These are phyloP conservation scores for Solanum lycopersicoides DNA, from an alignment of 257 asterid species.

Conservation along the genomic window DNA sequence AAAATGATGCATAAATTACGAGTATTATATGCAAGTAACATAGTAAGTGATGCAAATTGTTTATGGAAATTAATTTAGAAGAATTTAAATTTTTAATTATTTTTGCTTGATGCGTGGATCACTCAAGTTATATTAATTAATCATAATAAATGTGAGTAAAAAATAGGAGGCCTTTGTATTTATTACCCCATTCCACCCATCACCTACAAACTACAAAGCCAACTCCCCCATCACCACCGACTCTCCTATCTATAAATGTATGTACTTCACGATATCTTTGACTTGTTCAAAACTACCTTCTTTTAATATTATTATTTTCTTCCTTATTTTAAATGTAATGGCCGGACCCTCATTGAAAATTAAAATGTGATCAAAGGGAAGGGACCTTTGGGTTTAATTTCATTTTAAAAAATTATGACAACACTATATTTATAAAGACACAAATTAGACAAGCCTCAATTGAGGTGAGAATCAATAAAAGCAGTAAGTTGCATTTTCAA, in stretches of 20 bases:
- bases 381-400: not conserved
- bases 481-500: not conserved
- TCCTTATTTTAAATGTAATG: not conserved
- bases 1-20: not conserved
- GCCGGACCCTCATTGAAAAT: not conserved
- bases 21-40: not conserved
- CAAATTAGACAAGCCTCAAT: not conserved
- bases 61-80: not conserved
- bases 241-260: not conserved
- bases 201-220: conserved; percentile 12
- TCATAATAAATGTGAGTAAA: not conserved
- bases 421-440: not conserved
- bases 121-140: not conserved
- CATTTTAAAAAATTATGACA: not conserved
- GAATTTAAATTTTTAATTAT: not conserved
- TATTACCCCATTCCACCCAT: conserved; percentile 27
- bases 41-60: not conserved
- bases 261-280: not conserved
- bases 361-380: not conserved
- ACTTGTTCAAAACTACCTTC: not conserved
- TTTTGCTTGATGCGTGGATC: not conserved
- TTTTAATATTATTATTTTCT: too few relatives aligned
- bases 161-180: conserved; percentile 11
- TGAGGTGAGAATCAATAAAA: not conserved
- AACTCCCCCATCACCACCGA: conserved; percentile 5